A percentile compares a stretch with the other conserved stretches of the same genome.
These are phyloP conservation scores for Microcera coccophila DNA, from an alignment of 2,329 filamentous ascomycete species.

Conservation along the genomic window DNA sequence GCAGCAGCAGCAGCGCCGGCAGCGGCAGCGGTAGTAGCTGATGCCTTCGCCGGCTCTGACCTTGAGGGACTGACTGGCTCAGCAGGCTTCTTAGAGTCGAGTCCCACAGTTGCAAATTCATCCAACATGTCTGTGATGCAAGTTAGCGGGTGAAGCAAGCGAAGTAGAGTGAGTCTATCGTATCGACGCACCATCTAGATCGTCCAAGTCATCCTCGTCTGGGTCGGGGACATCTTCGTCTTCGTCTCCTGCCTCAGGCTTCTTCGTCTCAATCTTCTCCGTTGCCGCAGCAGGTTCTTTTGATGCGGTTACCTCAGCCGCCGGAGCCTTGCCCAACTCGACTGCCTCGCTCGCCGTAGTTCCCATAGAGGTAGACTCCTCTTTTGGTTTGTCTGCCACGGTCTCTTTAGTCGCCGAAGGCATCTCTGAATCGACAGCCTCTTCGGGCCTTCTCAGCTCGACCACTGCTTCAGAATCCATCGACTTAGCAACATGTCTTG, in stretches of 20 bases:
- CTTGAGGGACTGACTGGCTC: slow-evolving; percentile 28
- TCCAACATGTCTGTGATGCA: slow-evolving; percentile 73
- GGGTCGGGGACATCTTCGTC: slow-evolving; percentile 71
- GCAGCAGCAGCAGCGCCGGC: slow-evolving; percentile 10
- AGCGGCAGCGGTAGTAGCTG: slow-evolving; percentile 5
- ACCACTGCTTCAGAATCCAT: too few species aligned
- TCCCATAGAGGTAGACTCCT: slow-evolving; percentile 15
- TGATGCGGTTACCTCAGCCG: not conserved
- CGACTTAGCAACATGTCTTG: too few species aligned
- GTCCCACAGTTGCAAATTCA: slow-evolving; percentile 70
- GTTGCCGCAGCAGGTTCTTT: not conserved
- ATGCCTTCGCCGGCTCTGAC: slow-evolving; percentile 33
- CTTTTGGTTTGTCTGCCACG: not conserved
- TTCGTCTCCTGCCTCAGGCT: slow-evolving; percentile 7
- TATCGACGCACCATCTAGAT: slow-evolving; percentile 70
- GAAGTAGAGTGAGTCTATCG: not conserved
- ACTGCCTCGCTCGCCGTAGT: slow-evolving; percentile 10
- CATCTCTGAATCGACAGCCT: too few species aligned
- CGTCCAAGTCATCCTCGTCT: slow-evolving; percentile 87
- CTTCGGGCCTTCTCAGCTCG: too few species aligned
- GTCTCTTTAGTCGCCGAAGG: not conserved
- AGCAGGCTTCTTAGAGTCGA: slow-evolving; percentile 33
- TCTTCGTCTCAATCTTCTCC: slow-evolving; percentile 1
- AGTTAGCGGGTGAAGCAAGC: slow-evolving; percentile 7
- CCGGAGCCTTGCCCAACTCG: slow-evolving; percentile 15